Evolutionary conservation across 108 stramenopile genomes (phyloP).

Genomic region (Stephanodiscus triporus): DNA sequence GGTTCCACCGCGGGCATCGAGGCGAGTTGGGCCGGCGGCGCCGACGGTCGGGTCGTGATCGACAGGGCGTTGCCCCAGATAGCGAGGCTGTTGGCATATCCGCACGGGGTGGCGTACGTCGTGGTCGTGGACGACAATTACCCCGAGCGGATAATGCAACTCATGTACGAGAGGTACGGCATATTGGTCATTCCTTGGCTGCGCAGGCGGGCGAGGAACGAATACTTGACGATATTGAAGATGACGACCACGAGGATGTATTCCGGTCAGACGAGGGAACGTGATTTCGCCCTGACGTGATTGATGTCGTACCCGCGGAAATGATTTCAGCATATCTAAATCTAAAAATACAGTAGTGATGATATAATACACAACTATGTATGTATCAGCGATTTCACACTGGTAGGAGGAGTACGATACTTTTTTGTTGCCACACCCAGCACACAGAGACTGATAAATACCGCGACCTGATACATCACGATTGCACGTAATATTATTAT

Average conservation of each 20-base stretch:
- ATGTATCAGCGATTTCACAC: too few species aligned
- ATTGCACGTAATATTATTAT: too few species aligned
- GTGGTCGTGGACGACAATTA: constrained; percentile 90
- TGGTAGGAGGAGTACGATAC: too few species aligned
- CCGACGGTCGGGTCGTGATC: constrained; percentile 75
- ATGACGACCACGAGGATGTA: constrained; percentile 55
- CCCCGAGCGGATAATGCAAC: constrained; percentile 64
- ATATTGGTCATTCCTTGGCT: constrained; percentile 65
- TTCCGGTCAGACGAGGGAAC: neutral
- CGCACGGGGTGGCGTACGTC: constrained; percentile 79
- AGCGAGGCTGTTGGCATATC: constrained; percentile 58
- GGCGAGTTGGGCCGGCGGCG: constrained; percentile 92
- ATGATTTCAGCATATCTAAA: too few species aligned
- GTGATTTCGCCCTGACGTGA: too few species aligned
- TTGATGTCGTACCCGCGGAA: too few species aligned
- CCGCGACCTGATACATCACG: too few species aligned
- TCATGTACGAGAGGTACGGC: constrained; percentile 44
- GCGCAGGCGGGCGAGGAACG: constrained; percentile 78
- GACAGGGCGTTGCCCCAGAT: constrained; percentile 86
- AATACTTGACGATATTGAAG: constrained; percentile 79
- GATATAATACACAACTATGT: too few species aligned
- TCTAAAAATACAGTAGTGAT: too few species aligned
- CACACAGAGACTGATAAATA: too few species aligned
- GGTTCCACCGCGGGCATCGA: constrained; percentile 73
- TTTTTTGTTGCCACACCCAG: too few species aligned